Conservation (phyloP, 2,329 filamentous ascomycete genomes). For the Ascochyta koolunga region DNA sequence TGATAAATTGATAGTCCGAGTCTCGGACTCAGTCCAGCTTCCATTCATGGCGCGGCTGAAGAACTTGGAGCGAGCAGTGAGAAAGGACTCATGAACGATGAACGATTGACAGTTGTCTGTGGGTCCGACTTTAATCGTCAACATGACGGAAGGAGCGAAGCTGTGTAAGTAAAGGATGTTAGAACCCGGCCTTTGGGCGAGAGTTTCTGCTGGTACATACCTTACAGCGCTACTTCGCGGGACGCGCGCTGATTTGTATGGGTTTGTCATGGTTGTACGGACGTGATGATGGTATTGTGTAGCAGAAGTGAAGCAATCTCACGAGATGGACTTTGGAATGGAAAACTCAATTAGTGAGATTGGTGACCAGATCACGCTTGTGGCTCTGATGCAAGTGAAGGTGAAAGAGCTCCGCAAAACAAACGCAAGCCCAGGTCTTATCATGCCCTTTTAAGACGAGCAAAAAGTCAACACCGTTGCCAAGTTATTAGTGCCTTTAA, state of each 20-base stretch:
- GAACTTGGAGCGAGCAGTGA: slow-evolving; percentile 20
- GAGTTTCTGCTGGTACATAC: background rate
- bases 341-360: background rate
- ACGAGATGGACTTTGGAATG: background rate
- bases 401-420: background rate
- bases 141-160: background rate
- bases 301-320: too few relatives aligned
- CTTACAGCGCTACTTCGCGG: background rate
- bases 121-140: slow-evolving; percentile 14
- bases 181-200: background rate
- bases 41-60: slow-evolving; percentile 23
- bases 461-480: too few relatives aligned
- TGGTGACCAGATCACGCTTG: background rate
- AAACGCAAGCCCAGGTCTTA: too few relatives aligned
- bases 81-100: slow-evolving; percentile 15
- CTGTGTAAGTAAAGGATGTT: background rate
- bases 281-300: too few relatives aligned
- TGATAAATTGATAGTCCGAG: slow-evolving; percentile 7
- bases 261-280: background rate
- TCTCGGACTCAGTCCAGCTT: slow-evolving; percentile 16
- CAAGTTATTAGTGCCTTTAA: too few relatives aligned
- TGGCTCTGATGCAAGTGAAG: background rate
- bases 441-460: too few relatives aligned
- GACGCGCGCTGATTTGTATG: background rate
- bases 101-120: background rate